Evolutionary conservation across 768 basidiomycete species (phyloP).

Genomic region (Hericium rajendrae): DNA sequence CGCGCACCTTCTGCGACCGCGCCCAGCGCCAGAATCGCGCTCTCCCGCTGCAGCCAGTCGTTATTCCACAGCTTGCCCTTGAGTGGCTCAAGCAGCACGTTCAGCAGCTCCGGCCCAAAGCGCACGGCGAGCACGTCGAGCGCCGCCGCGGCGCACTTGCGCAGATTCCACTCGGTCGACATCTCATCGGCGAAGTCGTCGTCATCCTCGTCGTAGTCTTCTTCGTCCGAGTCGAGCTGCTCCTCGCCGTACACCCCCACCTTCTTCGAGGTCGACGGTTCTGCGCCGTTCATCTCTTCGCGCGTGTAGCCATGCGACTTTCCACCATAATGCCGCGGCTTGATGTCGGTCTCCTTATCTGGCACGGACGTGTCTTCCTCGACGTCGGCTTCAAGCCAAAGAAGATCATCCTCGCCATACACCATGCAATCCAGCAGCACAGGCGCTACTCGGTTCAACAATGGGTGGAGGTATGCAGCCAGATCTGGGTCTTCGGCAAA

Average conservation of each 20-base stretch:
- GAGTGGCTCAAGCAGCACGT: conserved; percentile 78
- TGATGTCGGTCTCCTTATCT: conserved; percentile 93
- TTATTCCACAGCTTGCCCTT: conserved; percentile 89
- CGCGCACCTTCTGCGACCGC: conserved; percentile 94
- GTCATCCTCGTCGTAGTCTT: conserved; percentile 75
- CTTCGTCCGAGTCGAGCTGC: conserved; percentile 74
- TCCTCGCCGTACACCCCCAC: conserved; percentile 72
- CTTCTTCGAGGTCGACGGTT: conserved; percentile 12
- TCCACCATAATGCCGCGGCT: conserved; percentile 83
- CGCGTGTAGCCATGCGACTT: conserved; percentile 83
- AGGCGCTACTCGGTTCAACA: conserved; percentile 86
- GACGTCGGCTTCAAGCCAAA: conserved; percentile 87
- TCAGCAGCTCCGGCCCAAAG: conserved; percentile 82
- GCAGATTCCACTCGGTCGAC: conserved; percentile 96
- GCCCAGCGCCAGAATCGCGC: conserved; percentile 90
- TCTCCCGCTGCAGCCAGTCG: conserved; percentile 93
- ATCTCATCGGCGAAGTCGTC: conserved; percentile 95
- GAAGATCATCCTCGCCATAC: conserved; percentile 91
- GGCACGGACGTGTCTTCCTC: conserved; percentile 82
- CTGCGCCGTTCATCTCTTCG: conserved; percentile 32
- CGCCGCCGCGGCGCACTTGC: conserved; percentile 97
- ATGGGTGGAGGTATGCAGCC: conserved; percentile 72
- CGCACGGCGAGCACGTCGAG: conserved; percentile 93
- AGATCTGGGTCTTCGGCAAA: conserved; percentile 94
- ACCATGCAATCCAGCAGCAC: conserved; percentile 96